phyloP scores from a whole-genome alignment of 805 yeast species.

The Teunomyces barrocoloradensis region DNA sequence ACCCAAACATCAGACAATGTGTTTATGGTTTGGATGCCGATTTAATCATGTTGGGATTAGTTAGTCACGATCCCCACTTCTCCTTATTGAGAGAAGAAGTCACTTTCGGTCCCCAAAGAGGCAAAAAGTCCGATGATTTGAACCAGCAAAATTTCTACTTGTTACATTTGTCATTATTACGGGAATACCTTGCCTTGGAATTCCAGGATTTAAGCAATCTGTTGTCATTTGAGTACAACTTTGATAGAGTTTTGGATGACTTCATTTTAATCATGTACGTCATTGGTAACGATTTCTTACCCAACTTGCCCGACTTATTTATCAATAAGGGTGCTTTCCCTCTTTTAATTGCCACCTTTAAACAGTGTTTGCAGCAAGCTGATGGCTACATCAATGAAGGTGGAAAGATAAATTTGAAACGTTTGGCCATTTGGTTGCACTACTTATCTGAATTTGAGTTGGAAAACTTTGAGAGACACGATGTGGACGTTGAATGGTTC shows the following conservation, averaged over 20 bases:
- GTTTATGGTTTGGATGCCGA: conserved; percentile 96
- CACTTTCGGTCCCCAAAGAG: conserved; percentile 62
- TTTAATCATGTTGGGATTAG: conserved; percentile 87
- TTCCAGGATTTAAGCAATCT: conserved; percentile 67
- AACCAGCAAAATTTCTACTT: conserved; percentile 79
- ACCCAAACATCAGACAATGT: conserved; percentile 86
- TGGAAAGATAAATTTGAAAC: conserved; percentile 74
- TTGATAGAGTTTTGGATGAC: conserved; percentile 89
- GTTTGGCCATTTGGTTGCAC: conserved; percentile 74
- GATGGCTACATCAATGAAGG: conserved; percentile 84
- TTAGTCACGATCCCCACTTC: conserved; percentile 94
- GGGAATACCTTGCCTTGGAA: conserved; percentile 90
- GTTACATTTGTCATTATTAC: conserved; percentile 78
- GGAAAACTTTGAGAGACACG: conserved; percentile 80
- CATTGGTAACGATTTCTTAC: conserved; percentile 96
- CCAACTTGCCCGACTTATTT: conserved; percentile 91
- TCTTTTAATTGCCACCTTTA: conserved; percentile 83
- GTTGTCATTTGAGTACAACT: conserved; percentile 67
- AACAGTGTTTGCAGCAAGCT: conserved; percentile 64
- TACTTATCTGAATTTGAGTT: conserved; percentile 76
- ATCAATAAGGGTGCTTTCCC: conserved; percentile 96
- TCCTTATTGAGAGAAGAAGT: conserved; percentile 95
- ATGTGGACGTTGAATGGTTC: conserved; percentile 88
- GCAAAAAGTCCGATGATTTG: conserved; percentile 43
- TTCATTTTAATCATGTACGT: conserved; percentile 89